A percentile compares a stretch with the other conserved stretches of the same genome.
Conservation (phyloP, 1,284 basidiomycete species). For the Leccinum ponderosum region DNA sequence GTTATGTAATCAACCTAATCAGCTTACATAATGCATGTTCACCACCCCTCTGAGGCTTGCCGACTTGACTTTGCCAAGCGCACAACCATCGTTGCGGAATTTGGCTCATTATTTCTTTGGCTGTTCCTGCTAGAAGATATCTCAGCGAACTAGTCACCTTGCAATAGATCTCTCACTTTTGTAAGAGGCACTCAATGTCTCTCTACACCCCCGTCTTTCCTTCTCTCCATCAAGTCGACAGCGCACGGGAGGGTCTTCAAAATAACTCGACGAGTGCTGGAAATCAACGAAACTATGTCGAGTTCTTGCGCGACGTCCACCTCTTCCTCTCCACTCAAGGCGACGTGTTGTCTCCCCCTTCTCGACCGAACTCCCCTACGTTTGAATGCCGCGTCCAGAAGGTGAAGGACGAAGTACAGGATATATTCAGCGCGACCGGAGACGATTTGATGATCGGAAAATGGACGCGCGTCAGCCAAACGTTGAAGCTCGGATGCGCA, state of each 20-base stretch:
- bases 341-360: conserved; percentile 34
- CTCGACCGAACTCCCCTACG: conserved; percentile 27
- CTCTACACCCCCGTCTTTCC: conserved; percentile 38
- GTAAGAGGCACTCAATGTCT: conserved; percentile 24
- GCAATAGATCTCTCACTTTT: neutral
- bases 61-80: neutral
- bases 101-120: neutral
- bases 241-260: conserved; percentile 7
- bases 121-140: neutral
- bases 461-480: conserved; percentile 29
- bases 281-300: conserved; percentile 24
- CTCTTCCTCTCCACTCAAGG: conserved; percentile 34
- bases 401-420: conserved; percentile 22
- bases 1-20: conserved; percentile 6
- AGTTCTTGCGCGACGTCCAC: conserved; percentile 32
- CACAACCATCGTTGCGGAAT: neutral
- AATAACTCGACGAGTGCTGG: neutral
- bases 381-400: conserved; percentile 24
- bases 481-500: conserved; percentile 34
- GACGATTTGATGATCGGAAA: conserved; percentile 18
- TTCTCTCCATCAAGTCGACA: conserved; percentile 11
- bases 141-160: neutral
- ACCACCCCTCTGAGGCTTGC: neutral
- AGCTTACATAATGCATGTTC: conserved; percentile 17
- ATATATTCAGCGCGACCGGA: conserved; percentile 13